phyloP scores from a whole-genome alignment of 495 filamentous ascomycete genomes.

The Penicillium pancosmium region DNA sequence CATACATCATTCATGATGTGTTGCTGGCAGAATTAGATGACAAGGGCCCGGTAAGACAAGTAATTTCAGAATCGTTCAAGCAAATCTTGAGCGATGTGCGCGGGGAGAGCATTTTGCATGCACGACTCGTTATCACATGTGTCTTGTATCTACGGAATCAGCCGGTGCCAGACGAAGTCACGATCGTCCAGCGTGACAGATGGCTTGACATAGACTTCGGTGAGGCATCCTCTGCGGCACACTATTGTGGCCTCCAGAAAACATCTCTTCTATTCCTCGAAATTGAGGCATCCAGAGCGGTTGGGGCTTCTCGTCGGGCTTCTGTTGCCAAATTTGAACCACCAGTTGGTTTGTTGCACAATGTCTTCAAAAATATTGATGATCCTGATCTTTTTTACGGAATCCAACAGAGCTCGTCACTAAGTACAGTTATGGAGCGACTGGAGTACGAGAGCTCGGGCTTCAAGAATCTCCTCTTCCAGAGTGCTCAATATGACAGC shows the following conservation, averaged over 20 bases:
- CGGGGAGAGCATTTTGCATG: constrained; percentile 47
- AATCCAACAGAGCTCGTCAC: constrained; percentile 74
- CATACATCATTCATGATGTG: constrained; percentile 79
- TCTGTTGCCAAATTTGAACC: constrained; percentile 60
- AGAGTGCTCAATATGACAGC: constrained; percentile 89
- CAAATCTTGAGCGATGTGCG: constrained; percentile 30
- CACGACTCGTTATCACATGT: constrained; percentile 69
- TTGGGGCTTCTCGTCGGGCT: constrained; percentile 65
- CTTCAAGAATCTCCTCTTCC: constrained; percentile 84
- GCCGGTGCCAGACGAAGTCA: constrained; percentile 70
- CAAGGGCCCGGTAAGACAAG: constrained; percentile 29
- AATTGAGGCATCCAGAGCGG: constrained; percentile 58
- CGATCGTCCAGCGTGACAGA: constrained; percentile 72
- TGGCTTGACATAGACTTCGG: constrained; percentile 87
- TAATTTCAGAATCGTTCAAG: constrained; percentile 50
- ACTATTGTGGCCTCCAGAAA: constrained; percentile 80
- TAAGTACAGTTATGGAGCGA: constrained; percentile 74
- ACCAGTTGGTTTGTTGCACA: constrained; percentile 68
- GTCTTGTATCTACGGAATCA: constrained; percentile 90
- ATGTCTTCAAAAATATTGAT: constrained; percentile 87
- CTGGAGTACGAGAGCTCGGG: constrained; percentile 93
- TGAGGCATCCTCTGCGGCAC: constrained; percentile 74
- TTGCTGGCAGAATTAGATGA: constrained; percentile 55
- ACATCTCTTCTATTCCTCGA: constrained; percentile 85
- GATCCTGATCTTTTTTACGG: constrained; percentile 97